Evolutionary conservation across 2,329 filamentous ascomycete species (phyloP), one percentile per base, ranked within the genome.

Genomic region (Venturia aucupariae): DNA sequence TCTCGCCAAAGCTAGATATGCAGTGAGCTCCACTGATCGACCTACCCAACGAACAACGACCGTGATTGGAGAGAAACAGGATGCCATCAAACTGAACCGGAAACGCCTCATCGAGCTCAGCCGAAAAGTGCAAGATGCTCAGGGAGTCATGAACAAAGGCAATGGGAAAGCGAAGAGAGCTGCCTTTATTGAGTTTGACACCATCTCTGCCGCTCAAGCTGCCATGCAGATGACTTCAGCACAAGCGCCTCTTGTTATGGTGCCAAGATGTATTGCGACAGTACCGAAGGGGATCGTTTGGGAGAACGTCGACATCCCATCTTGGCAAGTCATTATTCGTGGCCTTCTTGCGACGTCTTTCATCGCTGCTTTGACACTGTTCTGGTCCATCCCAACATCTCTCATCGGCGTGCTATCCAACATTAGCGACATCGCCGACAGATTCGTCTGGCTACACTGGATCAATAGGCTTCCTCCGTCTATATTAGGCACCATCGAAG

Each of bases 81-180:
- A 97, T 75, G 92, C 90, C 0, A 96, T 99, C 73, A 86, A 93
- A 67, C 94, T 90, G 84, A 88, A 87, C 66, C 87, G 93, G 48
- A 81, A 82, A 1, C 86, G 91, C 72, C 83, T 97, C 61, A 83
- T 86, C 62, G 85, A 87, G 60, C 81, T 95, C 48, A 85, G 87
- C 54, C 88, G 90, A 4, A 82, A 88, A 67, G 87, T 90, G 51
- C 82, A 87, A 54, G 77, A 82, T 24, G 82, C 86, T 48, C 90
- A 94, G 74, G 82, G 80, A 63, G 80, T 82, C 64, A 89, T 90
- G 71, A 84, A 82, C 63, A 80, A 82, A 19, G 87, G 89, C 63
- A 82, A 89, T 44, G 85, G 82, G 55, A 82, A 86, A 63, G 84
- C 87, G 62, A 79, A 91, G 6, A 84, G 88, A 0, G 88, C 90